Conservation (phyloP, 441 rosid genomes). For the Adansonia grandidieri region DNA sequence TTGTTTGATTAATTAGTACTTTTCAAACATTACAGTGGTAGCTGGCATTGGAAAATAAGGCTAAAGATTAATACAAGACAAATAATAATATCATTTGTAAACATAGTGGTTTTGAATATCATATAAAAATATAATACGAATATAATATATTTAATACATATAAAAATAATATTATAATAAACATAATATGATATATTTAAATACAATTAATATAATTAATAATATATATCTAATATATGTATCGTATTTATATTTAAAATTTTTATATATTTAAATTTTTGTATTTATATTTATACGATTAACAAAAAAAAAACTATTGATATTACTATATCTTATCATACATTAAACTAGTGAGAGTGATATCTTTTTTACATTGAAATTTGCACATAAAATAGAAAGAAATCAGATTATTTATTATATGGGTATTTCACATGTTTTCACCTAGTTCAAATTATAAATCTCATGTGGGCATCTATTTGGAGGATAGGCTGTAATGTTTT, state of each 20-base stretch:
- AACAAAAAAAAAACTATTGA: no score
- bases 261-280: no score
- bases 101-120: no score
- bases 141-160: no score
- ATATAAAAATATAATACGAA: no score
- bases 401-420: no score
- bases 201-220: no score
- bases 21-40: not conserved
- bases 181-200: no score
- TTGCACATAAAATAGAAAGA: not conserved
- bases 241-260: no score
- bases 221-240: no score
- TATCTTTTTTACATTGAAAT: not conserved
- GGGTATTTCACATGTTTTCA: not conserved
- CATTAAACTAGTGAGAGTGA: not conserved
- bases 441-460: not conserved
- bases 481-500: conserved; percentile 11
- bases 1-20: not conserved
- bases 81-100: not conserved
- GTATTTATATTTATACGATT: no score
- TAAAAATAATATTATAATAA: no score
- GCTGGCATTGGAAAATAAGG: not conserved
- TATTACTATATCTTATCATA: not conserved
- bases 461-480: not conserved
- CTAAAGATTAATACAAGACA: conserved; percentile 2